Evolutionary conservation across 805 yeast species (phyloP).

Genomic region (Candida insectalens): DNA sequence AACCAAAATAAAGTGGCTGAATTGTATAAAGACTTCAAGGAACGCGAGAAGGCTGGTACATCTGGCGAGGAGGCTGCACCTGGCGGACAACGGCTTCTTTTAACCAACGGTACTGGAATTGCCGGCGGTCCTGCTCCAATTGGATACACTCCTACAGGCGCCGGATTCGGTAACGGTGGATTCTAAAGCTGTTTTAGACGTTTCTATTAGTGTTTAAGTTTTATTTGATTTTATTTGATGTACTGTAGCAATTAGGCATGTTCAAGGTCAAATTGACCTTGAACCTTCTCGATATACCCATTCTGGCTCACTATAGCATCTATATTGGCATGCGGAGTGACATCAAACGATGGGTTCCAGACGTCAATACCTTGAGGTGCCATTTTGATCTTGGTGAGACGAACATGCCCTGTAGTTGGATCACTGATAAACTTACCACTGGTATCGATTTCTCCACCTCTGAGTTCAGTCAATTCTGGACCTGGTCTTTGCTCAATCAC

Average conservation of each 20-base stretch:
- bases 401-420: slow-evolving; percentile 11
- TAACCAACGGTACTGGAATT: slow-evolving; percentile 64
- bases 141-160: slow-evolving; percentile 64
- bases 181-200: slow-evolving; percentile 16
- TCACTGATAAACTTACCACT: slow-evolving; percentile 23
- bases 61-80: slow-evolving; percentile 38
- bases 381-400: slow-evolving; percentile 48
- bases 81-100: slow-evolving; percentile 64
- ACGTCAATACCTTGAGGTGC: slow-evolving; percentile 82
- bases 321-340: slow-evolving; percentile 74
- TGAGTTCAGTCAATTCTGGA: slow-evolving; percentile 64
- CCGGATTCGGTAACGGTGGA: slow-evolving; percentile 53
- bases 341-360: slow-evolving; percentile 97
- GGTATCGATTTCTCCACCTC: slow-evolving; percentile 48
- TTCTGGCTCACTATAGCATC: slow-evolving; percentile 89
- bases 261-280: slow-evolving; percentile 36
- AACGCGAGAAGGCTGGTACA: slow-evolving; percentile 51
- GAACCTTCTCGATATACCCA: slow-evolving; percentile 41
- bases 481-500: slow-evolving; percentile 83
- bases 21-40: slow-evolving; percentile 61
- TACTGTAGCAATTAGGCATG: no score
- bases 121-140: slow-evolving; percentile 31
- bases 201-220: slow-evolving; percentile 4
- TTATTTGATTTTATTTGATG: slow-evolving; percentile 4
- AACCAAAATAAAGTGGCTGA: slow-evolving; percentile 57